Evolutionary conservation across 805 yeast species (phyloP).

Genomic region (Cyberlindnera amylophila): DNA sequence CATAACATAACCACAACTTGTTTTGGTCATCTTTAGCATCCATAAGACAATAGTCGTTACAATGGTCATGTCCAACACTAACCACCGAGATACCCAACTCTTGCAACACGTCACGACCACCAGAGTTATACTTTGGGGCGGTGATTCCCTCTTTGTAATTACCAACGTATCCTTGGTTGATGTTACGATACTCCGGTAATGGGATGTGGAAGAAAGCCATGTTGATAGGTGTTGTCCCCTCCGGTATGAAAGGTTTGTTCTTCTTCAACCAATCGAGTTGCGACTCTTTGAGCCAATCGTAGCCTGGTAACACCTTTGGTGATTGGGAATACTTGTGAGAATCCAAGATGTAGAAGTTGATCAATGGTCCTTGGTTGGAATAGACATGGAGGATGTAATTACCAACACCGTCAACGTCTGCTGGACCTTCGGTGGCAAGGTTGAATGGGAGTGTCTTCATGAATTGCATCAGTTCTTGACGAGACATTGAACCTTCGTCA

Average conservation of each 20-base stretch:
- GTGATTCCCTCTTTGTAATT: slow-evolving; percentile 66
- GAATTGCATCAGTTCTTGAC: slow-evolving; percentile 58
- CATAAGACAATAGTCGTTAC: slow-evolving; percentile 82
- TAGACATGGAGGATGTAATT: slow-evolving; percentile 61
- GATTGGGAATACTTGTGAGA: slow-evolving; percentile 71
- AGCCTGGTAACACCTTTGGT: slow-evolving; percentile 70
- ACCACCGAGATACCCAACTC: slow-evolving; percentile 70
- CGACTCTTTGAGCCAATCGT: slow-evolving; percentile 76
- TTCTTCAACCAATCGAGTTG: slow-evolving; percentile 58
- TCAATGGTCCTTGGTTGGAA: slow-evolving; percentile 36
- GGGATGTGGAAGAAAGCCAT: slow-evolving; percentile 97
- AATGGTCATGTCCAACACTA: slow-evolving; percentile 93
- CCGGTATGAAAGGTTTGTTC: slow-evolving; percentile 28
- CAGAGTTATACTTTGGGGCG: slow-evolving; percentile 70
- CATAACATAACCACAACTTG: slow-evolving; percentile 81
- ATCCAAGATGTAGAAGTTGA: slow-evolving; percentile 74
- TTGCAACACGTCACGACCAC: slow-evolving; percentile 55
- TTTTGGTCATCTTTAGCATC: slow-evolving; percentile 38
- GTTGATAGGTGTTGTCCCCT: slow-evolving; percentile 43
- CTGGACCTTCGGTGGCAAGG: slow-evolving; percentile 58
- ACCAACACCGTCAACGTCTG: slow-evolving; percentile 73
- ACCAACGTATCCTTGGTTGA: slow-evolving; percentile 52
- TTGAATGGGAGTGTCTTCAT: slow-evolving; percentile 64
- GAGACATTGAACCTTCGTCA: slow-evolving; percentile 69
- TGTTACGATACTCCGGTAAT: slow-evolving; percentile 71